Percentiles rank a stretch among this genome's conserved stretches.
Evolutionary conservation across 345 rosid species (phyloP).

Genomic region (Eutrema yunnanense): DNA sequence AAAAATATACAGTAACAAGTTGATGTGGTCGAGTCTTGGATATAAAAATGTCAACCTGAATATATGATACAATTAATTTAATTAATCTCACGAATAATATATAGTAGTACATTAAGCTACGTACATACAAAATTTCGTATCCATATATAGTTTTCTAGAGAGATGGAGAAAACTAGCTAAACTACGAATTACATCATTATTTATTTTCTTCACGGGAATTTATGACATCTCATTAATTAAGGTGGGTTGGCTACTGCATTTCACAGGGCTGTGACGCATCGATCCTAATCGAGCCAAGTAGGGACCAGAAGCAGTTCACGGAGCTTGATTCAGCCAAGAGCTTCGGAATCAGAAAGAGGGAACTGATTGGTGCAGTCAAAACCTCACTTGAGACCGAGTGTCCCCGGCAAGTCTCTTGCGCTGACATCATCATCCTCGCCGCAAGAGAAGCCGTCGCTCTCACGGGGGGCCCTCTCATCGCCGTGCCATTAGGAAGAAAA

Average conservation of each 20-base stretch:
- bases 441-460: slow-evolving; percentile 41
- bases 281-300: slow-evolving; percentile 31
- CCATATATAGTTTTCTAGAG: no score
- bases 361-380: slow-evolving; percentile 29
- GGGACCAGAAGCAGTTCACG: slow-evolving; percentile 12
- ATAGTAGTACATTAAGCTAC: no score
- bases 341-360: slow-evolving; percentile 42
- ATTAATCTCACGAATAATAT: no score
- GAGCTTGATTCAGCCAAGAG: slow-evolving; percentile 39
- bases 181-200: no score
- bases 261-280: slow-evolving; percentile 46
- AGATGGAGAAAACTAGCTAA: no score
- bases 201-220: no score
- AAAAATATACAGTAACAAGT: no score
- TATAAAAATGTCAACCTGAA: no score
- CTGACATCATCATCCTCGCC: slow-evolving; percentile 40
- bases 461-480: slow-evolving; percentile 33
- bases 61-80: no score
- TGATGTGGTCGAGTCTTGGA: no score
- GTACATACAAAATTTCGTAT: no score
- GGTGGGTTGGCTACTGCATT: neutral
- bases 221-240: neutral
- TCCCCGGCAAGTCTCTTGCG: slow-evolving; percentile 40
- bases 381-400: slow-evolving; percentile 36
- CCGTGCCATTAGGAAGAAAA: slow-evolving; percentile 37